Conservation (phyloP, 352 stramenopile genomes). For the Phytophthora sp. region DNA sequence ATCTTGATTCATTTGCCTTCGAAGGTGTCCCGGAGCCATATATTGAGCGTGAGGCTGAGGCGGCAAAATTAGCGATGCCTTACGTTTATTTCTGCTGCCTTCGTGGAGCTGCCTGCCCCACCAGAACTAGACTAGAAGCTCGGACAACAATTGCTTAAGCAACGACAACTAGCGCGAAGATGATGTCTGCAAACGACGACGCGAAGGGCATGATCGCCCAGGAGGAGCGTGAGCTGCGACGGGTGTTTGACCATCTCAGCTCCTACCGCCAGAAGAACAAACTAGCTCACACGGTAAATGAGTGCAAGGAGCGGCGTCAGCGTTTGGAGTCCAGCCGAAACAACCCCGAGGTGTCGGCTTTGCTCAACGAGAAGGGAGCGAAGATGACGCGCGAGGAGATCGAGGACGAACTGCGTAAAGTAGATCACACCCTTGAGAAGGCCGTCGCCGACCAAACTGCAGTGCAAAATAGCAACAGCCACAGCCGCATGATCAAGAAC, state of each 20-base stretch:
- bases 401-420: slow-evolving; percentile 71
- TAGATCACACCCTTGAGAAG: slow-evolving; percentile 68
- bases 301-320: slow-evolving; percentile 63
- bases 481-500: slow-evolving; percentile 84
- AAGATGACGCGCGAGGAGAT: slow-evolving; percentile 86
- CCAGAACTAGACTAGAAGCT: slow-evolving; percentile 1
- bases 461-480: slow-evolving; percentile 52
- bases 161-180: slow-evolving; percentile 27
- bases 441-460: slow-evolving; percentile 47
- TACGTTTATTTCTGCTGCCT: slow-evolving; percentile 22
- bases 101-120: neutral
- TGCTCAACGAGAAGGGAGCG: slow-evolving; percentile 80
- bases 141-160: neutral
- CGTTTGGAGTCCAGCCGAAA: slow-evolving; percentile 64
- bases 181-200: slow-evolving; percentile 81
- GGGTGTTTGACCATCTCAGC: slow-evolving; percentile 95
- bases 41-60: neutral
- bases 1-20: neutral
- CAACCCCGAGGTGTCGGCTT: slow-evolving; percentile 72
- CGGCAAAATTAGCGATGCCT: slow-evolving; percentile 23
- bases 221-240: slow-evolving; percentile 94
- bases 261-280: slow-evolving; percentile 91
- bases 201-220: slow-evolving; percentile 92
- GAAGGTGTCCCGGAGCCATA: neutral
- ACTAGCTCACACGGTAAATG: slow-evolving; percentile 41